Evolutionary conservation across 352 stramenopile genomes (phyloP).

Genomic region (Phytopythium oedochilum): DNA sequence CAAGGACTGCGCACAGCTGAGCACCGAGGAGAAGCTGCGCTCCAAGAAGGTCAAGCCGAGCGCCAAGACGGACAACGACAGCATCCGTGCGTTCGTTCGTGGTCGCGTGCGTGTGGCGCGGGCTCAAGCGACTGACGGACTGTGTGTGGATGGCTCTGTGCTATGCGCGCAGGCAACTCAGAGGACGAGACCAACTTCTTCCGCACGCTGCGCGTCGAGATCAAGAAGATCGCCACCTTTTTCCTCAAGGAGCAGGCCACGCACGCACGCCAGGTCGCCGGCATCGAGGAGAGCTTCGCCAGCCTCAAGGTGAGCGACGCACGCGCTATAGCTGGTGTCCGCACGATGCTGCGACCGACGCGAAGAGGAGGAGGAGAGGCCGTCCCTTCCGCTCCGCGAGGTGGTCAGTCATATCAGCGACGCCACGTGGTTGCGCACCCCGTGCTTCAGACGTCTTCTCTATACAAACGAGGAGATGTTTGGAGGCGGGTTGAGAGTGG

Average conservation of each 20-base stretch:
- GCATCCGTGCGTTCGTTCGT: conserved; percentile 54
- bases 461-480: too few species aligned
- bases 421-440: neutral
- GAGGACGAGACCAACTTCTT: conserved; percentile 88
- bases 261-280: conserved; percentile 56
- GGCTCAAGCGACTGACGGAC: neutral
- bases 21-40: conserved; percentile 83
- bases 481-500: neutral
- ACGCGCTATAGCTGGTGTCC: too few species aligned
- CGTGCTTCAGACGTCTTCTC: too few species aligned
- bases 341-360: too few species aligned
- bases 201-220: conserved; percentile 74
- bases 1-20: conserved; percentile 86
- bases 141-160: neutral
- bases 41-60: conserved; percentile 70
- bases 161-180: conserved; percentile 44
- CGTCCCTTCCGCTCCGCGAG: neutral
- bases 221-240: conserved; percentile 85
- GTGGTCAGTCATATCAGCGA: neutral
- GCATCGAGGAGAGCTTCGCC: conserved; percentile 64
- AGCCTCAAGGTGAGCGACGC: conserved; percentile 45
- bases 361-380: too few species aligned
- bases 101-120: too few species aligned
- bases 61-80: conserved; percentile 83
- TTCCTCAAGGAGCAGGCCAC: conserved; percentile 79